Percentiles rank a stretch among this genome's conserved stretches.
These are phyloP conservation scores for Bocquillonia castaneifolia DNA, from an alignment of 441 rosid genomes.

Conservation along the genomic window DNA sequence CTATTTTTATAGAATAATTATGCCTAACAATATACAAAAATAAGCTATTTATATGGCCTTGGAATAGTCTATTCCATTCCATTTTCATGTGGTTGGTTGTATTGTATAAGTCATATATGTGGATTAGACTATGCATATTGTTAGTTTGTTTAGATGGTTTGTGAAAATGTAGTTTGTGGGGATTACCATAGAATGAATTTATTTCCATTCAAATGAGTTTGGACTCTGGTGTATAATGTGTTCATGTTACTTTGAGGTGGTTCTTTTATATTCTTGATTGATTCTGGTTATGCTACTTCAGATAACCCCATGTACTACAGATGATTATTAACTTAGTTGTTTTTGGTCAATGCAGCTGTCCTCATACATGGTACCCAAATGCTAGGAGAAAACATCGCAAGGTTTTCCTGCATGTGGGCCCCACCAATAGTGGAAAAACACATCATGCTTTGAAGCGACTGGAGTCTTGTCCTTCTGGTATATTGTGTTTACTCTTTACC, in stretches of 20 bases:
- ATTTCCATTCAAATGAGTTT: not conserved
- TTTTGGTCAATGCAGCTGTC: too few relatives aligned
- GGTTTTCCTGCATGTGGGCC: slow-evolving; percentile 84
- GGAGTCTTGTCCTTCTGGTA: slow-evolving; percentile 76
- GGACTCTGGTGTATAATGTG: not conserved
- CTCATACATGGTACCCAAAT: slow-evolving; percentile 80
- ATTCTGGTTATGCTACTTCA: not conserved
- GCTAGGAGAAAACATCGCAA: slow-evolving; percentile 79
- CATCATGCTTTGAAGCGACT: slow-evolving; percentile 71
- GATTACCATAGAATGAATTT: not conserved
- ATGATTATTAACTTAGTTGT: slow-evolving; percentile 26
- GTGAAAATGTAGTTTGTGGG: not conserved
- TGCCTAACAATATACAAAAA: too few relatives aligned
- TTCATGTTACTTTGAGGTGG: not conserved
- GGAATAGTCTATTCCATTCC: too few relatives aligned
- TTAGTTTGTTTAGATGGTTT: too few relatives aligned
- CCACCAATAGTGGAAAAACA: slow-evolving; percentile 94
- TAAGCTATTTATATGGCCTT: too few relatives aligned
- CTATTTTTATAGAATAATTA: too few relatives aligned
- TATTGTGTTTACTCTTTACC: slow-evolving; percentile 15
- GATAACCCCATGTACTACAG: not conserved
- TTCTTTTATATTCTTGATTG: not conserved
- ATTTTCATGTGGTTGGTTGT: too few relatives aligned
- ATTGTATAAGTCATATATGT: not conserved
- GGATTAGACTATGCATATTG: not conserved